Percentiles rank a stretch among this genome's conserved stretches.
phyloP scores from a whole-genome alignment of 2,329 filamentous ascomycete species.

The Coleophoma crateriformis region DNA sequence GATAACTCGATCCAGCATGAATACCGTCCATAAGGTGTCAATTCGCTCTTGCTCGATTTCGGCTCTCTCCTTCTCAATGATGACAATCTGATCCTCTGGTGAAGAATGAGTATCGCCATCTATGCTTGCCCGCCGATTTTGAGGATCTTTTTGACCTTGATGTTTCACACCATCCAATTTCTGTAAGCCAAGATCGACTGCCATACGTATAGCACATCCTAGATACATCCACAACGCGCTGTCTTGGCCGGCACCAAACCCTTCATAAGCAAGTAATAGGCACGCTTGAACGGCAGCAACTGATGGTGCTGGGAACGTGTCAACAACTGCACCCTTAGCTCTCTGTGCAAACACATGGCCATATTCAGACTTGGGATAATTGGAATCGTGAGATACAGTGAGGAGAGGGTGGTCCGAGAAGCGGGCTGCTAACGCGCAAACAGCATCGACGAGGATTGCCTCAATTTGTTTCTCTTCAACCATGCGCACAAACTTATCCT shows the following conservation, averaged over 20 bases:
- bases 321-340: conserved; percentile 76
- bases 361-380: conserved; percentile 56
- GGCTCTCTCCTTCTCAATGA: conserved; percentile 46
- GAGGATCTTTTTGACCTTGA: conserved; percentile 34
- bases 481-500: conserved; percentile 66
- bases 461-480: conserved; percentile 78
- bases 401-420: conserved; percentile 63
- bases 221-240: conserved; percentile 93
- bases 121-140: conserved; percentile 29
- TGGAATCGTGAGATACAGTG: conserved; percentile 41
- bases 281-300: conserved; percentile 81
- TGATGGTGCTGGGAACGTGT: conserved; percentile 77
- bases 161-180: conserved; percentile 70
- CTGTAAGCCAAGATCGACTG: conserved; percentile 73
- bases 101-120: conserved; percentile 36
- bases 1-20: conserved; percentile 81
- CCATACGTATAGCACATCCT: conserved; percentile 80
- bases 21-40: conserved; percentile 87
- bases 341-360: conserved; percentile 75
- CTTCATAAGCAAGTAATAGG: conserved; percentile 78
- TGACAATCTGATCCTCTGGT: conserved; percentile 16
- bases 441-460: conserved; percentile 78
- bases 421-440: conserved; percentile 75
- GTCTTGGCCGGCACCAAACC: conserved; percentile 83
- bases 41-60: conserved; percentile 75